phyloP scores from a whole-genome alignment of 805 yeast genomes.

The Candida adriatica region DNA sequence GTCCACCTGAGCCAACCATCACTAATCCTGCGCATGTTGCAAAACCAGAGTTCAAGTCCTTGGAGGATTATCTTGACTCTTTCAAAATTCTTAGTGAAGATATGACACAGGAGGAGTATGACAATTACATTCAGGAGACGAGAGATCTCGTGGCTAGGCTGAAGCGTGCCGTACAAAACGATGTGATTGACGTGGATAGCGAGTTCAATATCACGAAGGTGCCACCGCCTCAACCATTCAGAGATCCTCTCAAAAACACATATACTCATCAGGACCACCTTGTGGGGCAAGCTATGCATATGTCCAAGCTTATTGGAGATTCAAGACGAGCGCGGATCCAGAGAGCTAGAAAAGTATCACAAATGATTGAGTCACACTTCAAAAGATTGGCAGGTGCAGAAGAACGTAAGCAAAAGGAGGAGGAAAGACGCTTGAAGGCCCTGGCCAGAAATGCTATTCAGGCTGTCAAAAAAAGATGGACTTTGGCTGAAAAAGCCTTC shows the following conservation, averaged over 20 bases:
- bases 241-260: slow-evolving; percentile 39
- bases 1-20: slow-evolving; percentile 39
- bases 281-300: slow-evolving; percentile 64
- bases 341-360: slow-evolving; percentile 66
- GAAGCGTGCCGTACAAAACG: slow-evolving; percentile 38
- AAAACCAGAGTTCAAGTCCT: slow-evolving; percentile 34
- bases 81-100: slow-evolving; percentile 59
- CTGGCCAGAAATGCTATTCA: slow-evolving; percentile 77
- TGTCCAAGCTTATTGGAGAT: slow-evolving; percentile 65
- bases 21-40: slow-evolving; percentile 57
- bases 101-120: slow-evolving; percentile 52
- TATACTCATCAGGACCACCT: slow-evolving; percentile 67
- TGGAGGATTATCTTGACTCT: slow-evolving; percentile 44
- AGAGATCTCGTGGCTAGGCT: slow-evolving; percentile 34
- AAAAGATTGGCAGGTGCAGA: slow-evolving; percentile 82
- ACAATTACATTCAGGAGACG: slow-evolving; percentile 50
- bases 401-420: slow-evolving; percentile 70
- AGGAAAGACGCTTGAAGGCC: slow-evolving; percentile 59
- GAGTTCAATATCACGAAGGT: slow-evolving; percentile 32
- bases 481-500: slow-evolving; percentile 77
- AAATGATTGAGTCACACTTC: slow-evolving; percentile 81
- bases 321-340: slow-evolving; percentile 56
- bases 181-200: slow-evolving; percentile 38
- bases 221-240: slow-evolving; percentile 36
- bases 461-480: slow-evolving; percentile 89